Base-by-base conservation (phyloP, 306 rosid genomes). In the Pyrus pyrifolia region DNA sequence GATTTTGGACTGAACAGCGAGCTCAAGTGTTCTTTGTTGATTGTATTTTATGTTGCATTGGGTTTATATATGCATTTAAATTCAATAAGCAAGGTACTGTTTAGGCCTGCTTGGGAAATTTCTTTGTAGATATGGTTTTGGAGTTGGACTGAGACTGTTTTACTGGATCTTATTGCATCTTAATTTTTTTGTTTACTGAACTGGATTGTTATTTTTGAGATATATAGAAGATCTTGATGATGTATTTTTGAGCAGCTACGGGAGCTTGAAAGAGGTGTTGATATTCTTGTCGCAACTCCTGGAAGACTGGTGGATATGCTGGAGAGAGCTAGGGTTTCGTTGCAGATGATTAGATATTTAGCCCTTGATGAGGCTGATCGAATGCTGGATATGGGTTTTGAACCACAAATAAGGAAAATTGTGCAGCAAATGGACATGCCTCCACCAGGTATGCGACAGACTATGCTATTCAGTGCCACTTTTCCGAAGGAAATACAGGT, bases 231-330 rank as follows among this genome's bases (percentile, higher is more conserved):
- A 61, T 61, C 51, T 42, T 87, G 55, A 88, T 57, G 14, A 38
- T 18, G 46, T 77, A 8, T 75, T 60, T 76, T 81, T 71, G 63
- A 68, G 58, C 87, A 93, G 98, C 84, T 93, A 75, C 88, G 97
- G 67, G 97, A 92, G 42, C 92, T 92, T 74, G 97, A 92, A 87
- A 88, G 91, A 85, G 97, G 97, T 63, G 97, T 90, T 75, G 97
- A 92, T 77, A 92, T 92, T 86, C 97, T 92, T 83, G 97, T 93
- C 61, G 98, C 97, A 70, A 91, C 97, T 74, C 98, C 98, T 17
- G 98, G 98, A 87, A 85, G 98, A 83, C 73, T 93, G 83, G 97
- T 93, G 66, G 98, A 91, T 91, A 82, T 91, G 83, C 87, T 91
- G 78, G 98, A 93, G 84, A 86, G 97, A 82, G 96, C 93, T 59